Base-by-base conservation (phyloP, 1,284 basidiomycete species). In the Irpex lacteus region DNA sequence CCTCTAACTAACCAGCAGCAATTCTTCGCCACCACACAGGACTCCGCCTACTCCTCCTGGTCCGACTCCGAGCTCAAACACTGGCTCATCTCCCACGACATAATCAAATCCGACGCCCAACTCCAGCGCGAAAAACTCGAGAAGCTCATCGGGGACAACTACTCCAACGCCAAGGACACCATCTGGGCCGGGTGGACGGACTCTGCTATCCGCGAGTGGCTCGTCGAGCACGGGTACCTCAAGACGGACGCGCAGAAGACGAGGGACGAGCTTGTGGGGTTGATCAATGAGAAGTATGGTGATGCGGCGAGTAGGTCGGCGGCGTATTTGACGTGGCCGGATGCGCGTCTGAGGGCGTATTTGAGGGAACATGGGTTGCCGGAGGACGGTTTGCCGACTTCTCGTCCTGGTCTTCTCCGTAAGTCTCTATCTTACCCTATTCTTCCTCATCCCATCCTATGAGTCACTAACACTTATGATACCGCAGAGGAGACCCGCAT, bases 311-410 rank as follows among this genome's bases (percentile, higher is more conserved):
- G 77, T 0, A 79, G 79, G 47, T 78, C 81, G 5, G 83, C 86
- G 3, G 79, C 85, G 1, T 95, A 94, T 75, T 80, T 95, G 59
- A 82, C 85, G n/a, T 96, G 94, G 94, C 93, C 94, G 13, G 94
- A 96, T 71, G 91, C 94, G 3, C 86, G 94, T 55, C 85, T 96
- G 37, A 90, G 94, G 61, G 92, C 91, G 0, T 94, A 89, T 74
- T 83, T 96, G 36, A 85, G 92, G 64, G 85, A 90, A 72, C 83
- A 85, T 65, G 90, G 90, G 59, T 70, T 95, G 44, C 80, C 83
- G 67, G 92, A 95, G 70, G 80, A 82, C 18, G 80, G 83, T 63
- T 79, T 91, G 54, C 90, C 89, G 0, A 83, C 82, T 1, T 75
- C 74, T 11, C 86, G 94, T 56, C 85, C 89, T 5, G 88, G 86